Conservation (phyloP, 208 protist species). For the Wallacemonas sp. region DNA sequence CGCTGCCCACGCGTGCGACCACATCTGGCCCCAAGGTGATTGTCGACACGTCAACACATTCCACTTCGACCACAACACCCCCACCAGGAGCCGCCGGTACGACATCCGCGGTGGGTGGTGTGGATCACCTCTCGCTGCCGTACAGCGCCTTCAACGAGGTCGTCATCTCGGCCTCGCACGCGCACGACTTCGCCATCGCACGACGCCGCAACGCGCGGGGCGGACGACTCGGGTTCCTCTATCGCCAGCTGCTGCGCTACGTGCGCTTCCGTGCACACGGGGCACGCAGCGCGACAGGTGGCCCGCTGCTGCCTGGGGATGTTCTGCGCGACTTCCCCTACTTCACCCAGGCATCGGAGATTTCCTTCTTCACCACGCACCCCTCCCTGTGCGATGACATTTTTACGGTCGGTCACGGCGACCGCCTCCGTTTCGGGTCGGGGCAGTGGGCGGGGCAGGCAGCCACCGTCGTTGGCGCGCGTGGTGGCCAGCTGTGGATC, state of each 20-base stretch:
- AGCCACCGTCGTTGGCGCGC: constrained; percentile 60
- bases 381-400: constrained; percentile 49
- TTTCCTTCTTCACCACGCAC: constrained; percentile 75
- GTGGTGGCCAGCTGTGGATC: constrained; percentile 65
- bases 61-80: constrained; percentile 9
- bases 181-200: not conserved
- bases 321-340: constrained; percentile 74
- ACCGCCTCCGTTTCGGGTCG: constrained; percentile 46
- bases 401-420: constrained; percentile 60
- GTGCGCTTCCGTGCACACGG: too few relatives aligned
- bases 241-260: not conserved
- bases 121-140: constrained; percentile 13
- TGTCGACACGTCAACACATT: not conserved
- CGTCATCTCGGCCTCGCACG: not conserved
- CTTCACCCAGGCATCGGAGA: constrained; percentile 41
- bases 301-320: constrained; percentile 52
- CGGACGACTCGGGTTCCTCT: not conserved
- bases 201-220: not conserved
- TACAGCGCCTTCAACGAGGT: constrained; percentile 30
- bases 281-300: too few relatives aligned
- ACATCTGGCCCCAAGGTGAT: constrained; percentile 11
- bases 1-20: not conserved
- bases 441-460: constrained; percentile 22
- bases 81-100: not conserved
- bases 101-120: not conserved